phyloP scores from a whole-genome alignment of 2,329 filamentous ascomycete genomes.

The Trichoderma atroviride region DNA sequence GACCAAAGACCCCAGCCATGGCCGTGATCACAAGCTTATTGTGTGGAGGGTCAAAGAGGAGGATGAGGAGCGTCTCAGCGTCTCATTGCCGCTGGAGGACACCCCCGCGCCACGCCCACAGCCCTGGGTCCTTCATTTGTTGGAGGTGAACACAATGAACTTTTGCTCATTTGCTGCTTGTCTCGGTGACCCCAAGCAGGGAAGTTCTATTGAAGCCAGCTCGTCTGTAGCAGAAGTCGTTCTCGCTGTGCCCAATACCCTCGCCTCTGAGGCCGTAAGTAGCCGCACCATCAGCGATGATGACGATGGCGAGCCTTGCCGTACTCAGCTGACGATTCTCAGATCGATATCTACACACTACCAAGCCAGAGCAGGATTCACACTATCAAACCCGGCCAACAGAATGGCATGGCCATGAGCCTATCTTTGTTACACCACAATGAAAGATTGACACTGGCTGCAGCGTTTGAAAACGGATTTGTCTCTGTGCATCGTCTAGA shows the following conservation, averaged over 20 bases:
- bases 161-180: slow-evolving; percentile 84
- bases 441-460: slow-evolving; percentile 62
- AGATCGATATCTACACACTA: slow-evolving; percentile 82
- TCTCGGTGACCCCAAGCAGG: slow-evolving; percentile 38
- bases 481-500: slow-evolving; percentile 65
- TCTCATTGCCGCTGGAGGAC: slow-evolving; percentile 69
- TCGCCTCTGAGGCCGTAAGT: slow-evolving; percentile 69
- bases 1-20: slow-evolving; percentile 63
- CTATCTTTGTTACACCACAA: slow-evolving; percentile 61
- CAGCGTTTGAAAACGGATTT: slow-evolving; percentile 85
- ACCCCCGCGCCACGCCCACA: slow-evolving; percentile 53
- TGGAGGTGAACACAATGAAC: slow-evolving; percentile 91
- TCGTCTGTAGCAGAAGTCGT: slow-evolving; percentile 58
- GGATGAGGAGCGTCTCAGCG: slow-evolving; percentile 68
- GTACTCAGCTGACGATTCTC: not conserved
- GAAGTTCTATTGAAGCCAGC: slow-evolving; percentile 28
- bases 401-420: slow-evolving; percentile 87
- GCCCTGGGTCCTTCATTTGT: slow-evolving; percentile 83
- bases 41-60: slow-evolving; percentile 74
- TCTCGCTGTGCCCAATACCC: slow-evolving; percentile 73
- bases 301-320: not conserved
- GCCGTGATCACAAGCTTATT: slow-evolving; percentile 81
- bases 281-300: not conserved
- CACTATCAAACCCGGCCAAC: slow-evolving; percentile 52
- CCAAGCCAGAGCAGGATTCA: slow-evolving; percentile 73